These are phyloP conservation scores for Debaryomycetaceae sp. DNA, from an alignment of 1,139 yeast species.

Conservation along the genomic window DNA sequence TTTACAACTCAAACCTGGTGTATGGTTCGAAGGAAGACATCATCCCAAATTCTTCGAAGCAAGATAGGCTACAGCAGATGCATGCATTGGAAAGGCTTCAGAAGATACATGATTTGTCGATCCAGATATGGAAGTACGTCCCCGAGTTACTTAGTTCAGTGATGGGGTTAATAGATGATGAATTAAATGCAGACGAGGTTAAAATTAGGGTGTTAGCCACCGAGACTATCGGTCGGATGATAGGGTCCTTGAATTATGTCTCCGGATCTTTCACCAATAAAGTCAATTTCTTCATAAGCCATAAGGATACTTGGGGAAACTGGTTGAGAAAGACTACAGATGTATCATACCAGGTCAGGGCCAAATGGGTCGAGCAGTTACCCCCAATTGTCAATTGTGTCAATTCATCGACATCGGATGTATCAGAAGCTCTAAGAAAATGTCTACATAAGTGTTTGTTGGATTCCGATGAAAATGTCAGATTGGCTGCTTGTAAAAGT, in stretches of 20 bases:
- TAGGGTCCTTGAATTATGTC: conserved; percentile 35
- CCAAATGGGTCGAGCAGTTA: conserved; percentile 65
- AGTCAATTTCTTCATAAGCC: conserved; percentile 57
- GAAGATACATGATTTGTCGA: conserved; percentile 60
- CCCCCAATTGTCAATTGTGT: conserved; percentile 29
- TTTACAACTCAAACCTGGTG: conserved; percentile 40
- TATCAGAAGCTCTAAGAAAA: conserved; percentile 47
- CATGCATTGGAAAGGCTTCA: conserved; percentile 43
- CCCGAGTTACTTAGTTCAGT: conserved; percentile 76
- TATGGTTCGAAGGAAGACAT: background rate
- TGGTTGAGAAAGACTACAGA: conserved; percentile 79
- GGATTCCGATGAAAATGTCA: conserved; percentile 74
- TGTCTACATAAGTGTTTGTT: conserved; percentile 67
- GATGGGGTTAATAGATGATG: conserved; percentile 79
- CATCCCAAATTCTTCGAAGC: background rate
- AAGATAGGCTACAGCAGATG: conserved; percentile 6
- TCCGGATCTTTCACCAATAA: conserved; percentile 25
- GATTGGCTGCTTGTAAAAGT: conserved; percentile 57
- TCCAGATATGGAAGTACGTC: conserved; percentile 71
- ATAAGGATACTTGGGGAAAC: conserved; percentile 58
- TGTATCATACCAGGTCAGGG: conserved; percentile 59
- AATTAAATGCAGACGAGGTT: conserved; percentile 69
- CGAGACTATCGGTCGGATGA: conserved; percentile 65
- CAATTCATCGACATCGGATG: conserved; percentile 46
- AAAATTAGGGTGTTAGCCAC: conserved; percentile 67